A percentile compares a stretch with the other conserved stretches of the same genome.
Evolutionary conservation across 805 yeast genomes (phyloP).

Genomic region (Wilhelminamyces savonicus): DNA sequence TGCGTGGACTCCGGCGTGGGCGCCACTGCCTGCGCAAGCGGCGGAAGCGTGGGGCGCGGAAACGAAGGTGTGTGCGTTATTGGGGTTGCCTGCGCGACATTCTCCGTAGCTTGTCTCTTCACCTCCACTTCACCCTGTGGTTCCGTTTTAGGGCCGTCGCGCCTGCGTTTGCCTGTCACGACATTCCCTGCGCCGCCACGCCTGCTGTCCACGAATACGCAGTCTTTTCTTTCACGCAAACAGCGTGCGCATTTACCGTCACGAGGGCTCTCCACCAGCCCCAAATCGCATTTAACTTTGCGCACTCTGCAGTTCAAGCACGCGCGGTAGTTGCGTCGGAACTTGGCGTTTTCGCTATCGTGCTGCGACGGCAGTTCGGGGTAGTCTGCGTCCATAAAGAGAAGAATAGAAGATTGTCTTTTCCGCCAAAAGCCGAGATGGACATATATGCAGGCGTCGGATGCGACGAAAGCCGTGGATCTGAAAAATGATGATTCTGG

Average conservation of each 20-base stretch:
- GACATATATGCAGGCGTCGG: too few species aligned
- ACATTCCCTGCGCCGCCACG: constrained; percentile 17
- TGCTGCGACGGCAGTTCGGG: too few species aligned
- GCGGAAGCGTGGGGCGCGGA: too few species aligned
- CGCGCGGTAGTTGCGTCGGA: constrained; percentile 70
- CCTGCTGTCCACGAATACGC: constrained; percentile 51
- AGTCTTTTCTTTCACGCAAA: constrained; percentile 72
- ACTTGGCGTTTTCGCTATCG: constrained; percentile 26
- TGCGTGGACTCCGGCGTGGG: constrained; percentile 7
- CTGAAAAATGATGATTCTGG: too few species aligned
- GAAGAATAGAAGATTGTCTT: too few species aligned
- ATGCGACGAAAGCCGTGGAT: too few species aligned
- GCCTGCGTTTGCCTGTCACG: constrained; percentile 1
- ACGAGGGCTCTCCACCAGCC: constrained; percentile 62
- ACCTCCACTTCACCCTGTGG: too few species aligned
- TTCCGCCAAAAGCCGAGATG: too few species aligned
- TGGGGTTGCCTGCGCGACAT: too few species aligned
- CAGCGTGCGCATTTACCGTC: constrained; percentile 86
- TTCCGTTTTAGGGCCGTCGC: constrained; percentile 3
- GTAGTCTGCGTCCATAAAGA: too few species aligned
- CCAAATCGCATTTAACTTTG: constrained; percentile 83
- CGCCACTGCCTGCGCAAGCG: too few species aligned
- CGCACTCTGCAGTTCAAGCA: constrained; percentile 81
- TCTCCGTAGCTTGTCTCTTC: constrained; percentile 1
- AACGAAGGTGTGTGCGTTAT: too few species aligned